phyloP scores from a whole-genome alignment of 768 basidiomycete species.

The Dictyophora rubrovolvata region DNA sequence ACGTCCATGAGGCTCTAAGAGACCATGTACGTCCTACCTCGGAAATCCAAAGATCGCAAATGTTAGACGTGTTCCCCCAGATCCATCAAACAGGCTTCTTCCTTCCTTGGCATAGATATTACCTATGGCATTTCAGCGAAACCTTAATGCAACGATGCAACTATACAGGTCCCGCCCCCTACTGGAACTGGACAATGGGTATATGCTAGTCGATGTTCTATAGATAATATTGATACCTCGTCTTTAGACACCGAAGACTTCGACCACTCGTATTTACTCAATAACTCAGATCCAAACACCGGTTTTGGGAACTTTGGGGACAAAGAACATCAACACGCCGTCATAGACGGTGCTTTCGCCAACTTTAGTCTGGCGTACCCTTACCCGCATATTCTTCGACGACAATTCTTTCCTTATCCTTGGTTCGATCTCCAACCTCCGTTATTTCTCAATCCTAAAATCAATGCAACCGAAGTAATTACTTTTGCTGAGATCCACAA shows the following conservation, averaged over 20 bases:
- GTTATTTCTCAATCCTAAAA: slow-evolving; percentile 14
- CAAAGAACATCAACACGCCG: slow-evolving; percentile 14
- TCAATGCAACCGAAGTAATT: slow-evolving; percentile 20
- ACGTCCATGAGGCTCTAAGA: background rate
- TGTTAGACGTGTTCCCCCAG: background rate
- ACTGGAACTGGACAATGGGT: slow-evolving; percentile 23
- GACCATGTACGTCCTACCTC: background rate
- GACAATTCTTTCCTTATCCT: slow-evolving; percentile 26
- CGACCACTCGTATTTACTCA: slow-evolving; percentile 15
- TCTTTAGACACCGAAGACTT: slow-evolving; percentile 17
- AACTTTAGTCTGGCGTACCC: slow-evolving; percentile 22
- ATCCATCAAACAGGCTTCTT: slow-evolving; percentile 14
- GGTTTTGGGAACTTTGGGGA: slow-evolving; percentile 22
- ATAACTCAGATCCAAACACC: slow-evolving; percentile 13
- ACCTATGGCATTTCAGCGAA: slow-evolving; percentile 13
- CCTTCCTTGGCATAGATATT: slow-evolving; percentile 22
- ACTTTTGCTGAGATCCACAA: slow-evolving; percentile 15
- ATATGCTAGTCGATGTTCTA: background rate
- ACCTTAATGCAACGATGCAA: slow-evolving; percentile 17
- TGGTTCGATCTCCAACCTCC: slow-evolving; percentile 13
- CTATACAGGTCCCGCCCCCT: slow-evolving; percentile 16
- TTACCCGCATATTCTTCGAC: slow-evolving; percentile 22
- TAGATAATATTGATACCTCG: background rate
- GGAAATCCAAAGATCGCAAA: background rate
- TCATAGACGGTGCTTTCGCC: slow-evolving; percentile 22